Base-by-base conservation (phyloP, 2,329 filamentous ascomycete species). In the Metarhizium humberi region DNA sequence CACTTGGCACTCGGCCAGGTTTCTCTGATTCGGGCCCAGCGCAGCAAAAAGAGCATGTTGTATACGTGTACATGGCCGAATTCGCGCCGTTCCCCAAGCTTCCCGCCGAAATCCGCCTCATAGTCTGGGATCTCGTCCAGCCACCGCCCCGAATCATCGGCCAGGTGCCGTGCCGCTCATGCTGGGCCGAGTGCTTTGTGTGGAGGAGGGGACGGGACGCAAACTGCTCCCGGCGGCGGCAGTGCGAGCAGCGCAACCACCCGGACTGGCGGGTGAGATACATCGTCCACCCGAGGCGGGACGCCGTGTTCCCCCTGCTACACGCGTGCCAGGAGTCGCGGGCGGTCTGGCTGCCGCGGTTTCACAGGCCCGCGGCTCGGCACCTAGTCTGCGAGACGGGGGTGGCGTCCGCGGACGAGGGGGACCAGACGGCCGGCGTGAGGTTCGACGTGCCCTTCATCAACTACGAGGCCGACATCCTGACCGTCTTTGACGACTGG, bases 181-280 rank as follows among this genome's bases (percentile, higher is more conserved):
- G 56, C 49, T 52, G 50, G 43, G 14, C 53, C 11, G 18, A 25
- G 50, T 54, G 36, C 45, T 29, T 46, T 16, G 32, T 40, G 32
- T 49, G 51, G 42, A 20, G 34, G 30, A 11, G 36, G 34, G 14
- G 51, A 30, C 30, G n/a, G n/a, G 30, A 46, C 38, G 14, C 55
- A 48, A 47, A 46, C 51, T 46, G 42, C 45, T 30, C 43, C 25
- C n/a, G 38, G 13, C 54, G 50, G n/a, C 32, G 48, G 25, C 36
- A 36, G n/a, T 56, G 52, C 32, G 55, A 53, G 50, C 14, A 45
- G 30, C 29, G 4, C 71, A 70, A 50, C 18, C 56, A 55, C 16
- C 45, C 51, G 2, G 50, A 58, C 29, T 59, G 54, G 54, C 32
- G 53, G 1, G 48, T 58, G 34, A 40, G 56, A 42, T 58, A 58